Evolutionary conservation across 345 rosid genomes (phyloP), one percentile per base, ranked within the genome.

Genomic region (Boechera retrofracta): DNA sequence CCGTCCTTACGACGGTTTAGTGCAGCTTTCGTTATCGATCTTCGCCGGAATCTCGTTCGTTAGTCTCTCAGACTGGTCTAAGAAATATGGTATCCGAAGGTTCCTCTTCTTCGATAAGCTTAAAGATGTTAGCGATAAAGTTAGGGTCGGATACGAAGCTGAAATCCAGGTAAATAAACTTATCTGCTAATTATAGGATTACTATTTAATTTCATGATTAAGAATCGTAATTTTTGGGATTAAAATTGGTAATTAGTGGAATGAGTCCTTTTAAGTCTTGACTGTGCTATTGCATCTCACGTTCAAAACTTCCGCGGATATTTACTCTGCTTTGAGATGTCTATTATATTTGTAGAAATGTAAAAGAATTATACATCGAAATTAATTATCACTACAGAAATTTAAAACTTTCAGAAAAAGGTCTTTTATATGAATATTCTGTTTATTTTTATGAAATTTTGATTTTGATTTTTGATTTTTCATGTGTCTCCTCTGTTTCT

Each of bases 31-130:
- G 10, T 86, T 93, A 18, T 91, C 98, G 15, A 83, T 84, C 26
- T 93, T 85, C 64, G 91, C 97, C 6, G 76, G 85, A 21, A 82
- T 91, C 76, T 89, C 98, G 1, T 91, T 91, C 66, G 2, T 86
- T 5, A 75, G 85, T 71, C 84, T 93, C 38, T 78, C 95, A 0
- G 52, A 48, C 44, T 93, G 98, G 98, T 76, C 84, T 2, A 85
- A 85, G 29, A 89, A 79, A 73, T 91, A 86, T 65, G 97, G 98
- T 1, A 54, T 87, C 15, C 71, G 82, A 53, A 86, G 68, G 72
- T 88, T 93, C 65, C 83, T 93, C 11, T 91, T 91, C 80, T 79
- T 91, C 61, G 91, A 93, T 77, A 93, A 89, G 81, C 75, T 91
- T 32, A 63, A 80, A 41, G 86, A 85, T 65, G 89, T 87, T 47